A percentile compares a stretch with the other conserved stretches of the same genome.
phyloP scores from a whole-genome alignment of 345 rosid species.

The Boechera retrofracta region DNA sequence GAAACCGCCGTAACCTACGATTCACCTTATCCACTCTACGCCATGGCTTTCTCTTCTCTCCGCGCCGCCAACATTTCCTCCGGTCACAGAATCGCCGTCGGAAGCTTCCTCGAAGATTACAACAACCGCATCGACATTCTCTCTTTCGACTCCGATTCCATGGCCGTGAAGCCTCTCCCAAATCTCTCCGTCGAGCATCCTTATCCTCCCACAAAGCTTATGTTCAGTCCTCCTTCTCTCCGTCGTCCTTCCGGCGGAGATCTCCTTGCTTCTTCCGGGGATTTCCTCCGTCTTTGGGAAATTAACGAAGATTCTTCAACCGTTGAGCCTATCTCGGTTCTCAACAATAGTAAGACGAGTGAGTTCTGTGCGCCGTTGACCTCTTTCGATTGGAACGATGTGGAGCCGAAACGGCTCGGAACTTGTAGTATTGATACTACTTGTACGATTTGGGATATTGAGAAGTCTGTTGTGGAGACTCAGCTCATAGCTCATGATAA shows the following conservation, averaged over 20 bases:
- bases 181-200: constrained; percentile 73
- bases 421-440: constrained; percentile 94
- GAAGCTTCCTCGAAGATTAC: constrained; percentile 88
- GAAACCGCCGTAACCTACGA: constrained; percentile 84
- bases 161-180: constrained; percentile 60
- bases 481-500: constrained; percentile 88
- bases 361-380: constrained; percentile 87
- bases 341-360: constrained; percentile 73
- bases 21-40: constrained; percentile 79
- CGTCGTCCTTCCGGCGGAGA: constrained; percentile 47
- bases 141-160: constrained; percentile 77
- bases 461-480: constrained; percentile 77
- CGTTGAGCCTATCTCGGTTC: constrained; percentile 57
- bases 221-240: constrained; percentile 68
- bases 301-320: constrained; percentile 49
- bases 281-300: constrained; percentile 81
- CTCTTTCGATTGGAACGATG: constrained; percentile 95
- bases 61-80: constrained; percentile 32
- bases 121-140: constrained; percentile 81
- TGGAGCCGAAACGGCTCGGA: constrained; percentile 89
- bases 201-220: constrained; percentile 81
- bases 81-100: constrained; percentile 76
- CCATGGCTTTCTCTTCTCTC: constrained; percentile 77
- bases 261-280: constrained; percentile 82
- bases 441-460: constrained; percentile 95